A percentile compares a stretch with the other conserved stretches of the same genome.
Evolutionary conservation across 1,139 yeast species (phyloP).

Genomic region (Candida tetrigidarum): DNA sequence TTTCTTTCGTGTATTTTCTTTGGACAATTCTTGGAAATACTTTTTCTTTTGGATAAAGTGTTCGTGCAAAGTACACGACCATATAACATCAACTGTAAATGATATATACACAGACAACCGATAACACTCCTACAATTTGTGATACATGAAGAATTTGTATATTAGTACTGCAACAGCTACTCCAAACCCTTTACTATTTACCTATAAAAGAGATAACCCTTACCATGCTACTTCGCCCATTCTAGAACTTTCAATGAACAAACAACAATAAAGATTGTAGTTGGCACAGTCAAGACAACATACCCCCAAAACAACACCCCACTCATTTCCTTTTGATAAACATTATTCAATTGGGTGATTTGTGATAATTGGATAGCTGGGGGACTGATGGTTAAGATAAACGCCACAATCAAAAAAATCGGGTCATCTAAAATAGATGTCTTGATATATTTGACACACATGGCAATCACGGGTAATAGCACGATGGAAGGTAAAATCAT

Average conservation of each 20-base stretch:
- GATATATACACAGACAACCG: no score
- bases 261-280: slow-evolving; percentile 75
- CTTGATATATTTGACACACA: slow-evolving; percentile 64
- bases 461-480: slow-evolving; percentile 68
- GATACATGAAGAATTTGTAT: no score
- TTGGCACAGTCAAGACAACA: slow-evolving; percentile 74
- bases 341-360: slow-evolving; percentile 75
- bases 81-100: no score
- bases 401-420: slow-evolving; percentile 75
- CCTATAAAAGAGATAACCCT: no score
- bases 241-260: slow-evolving; percentile 67
- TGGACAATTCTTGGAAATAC: neutral
- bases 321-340: slow-evolving; percentile 83
- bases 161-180: no score
- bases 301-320: slow-evolving; percentile 90
- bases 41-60: slow-evolving; percentile 3
- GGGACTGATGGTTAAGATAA: slow-evolving; percentile 75
- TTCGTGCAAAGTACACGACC: slow-evolving; percentile 1
- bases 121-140: no score
- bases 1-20: neutral
- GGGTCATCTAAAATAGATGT: slow-evolving; percentile 84
- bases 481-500: slow-evolving; percentile 77
- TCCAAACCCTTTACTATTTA: no score
- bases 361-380: slow-evolving; percentile 88
- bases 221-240: slow-evolving; percentile 40